A percentile compares a stretch with the other conserved stretches of the same genome.
phyloP scores from a whole-genome alignment of 169 alveolate genomes.

The Eimeria brunetti region DNA sequence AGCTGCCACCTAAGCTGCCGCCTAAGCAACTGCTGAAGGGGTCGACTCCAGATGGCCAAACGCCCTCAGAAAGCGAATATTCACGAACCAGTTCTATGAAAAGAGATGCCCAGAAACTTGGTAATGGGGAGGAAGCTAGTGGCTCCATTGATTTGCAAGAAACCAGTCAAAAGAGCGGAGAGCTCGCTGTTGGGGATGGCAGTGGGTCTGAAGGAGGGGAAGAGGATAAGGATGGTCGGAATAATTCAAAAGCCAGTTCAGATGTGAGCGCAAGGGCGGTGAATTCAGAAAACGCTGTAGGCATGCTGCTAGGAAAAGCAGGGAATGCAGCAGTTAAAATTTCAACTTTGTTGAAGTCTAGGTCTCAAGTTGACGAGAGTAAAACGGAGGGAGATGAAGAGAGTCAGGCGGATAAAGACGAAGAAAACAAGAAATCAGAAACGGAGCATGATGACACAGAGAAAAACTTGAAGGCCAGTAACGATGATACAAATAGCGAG shows the following conservation, averaged over 20 bases:
- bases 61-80: not conserved
- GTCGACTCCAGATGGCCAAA: not conserved
- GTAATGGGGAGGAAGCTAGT: not conserved
- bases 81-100: not conserved
- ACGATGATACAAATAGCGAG: not conserved
- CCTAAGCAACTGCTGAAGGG: not conserved
- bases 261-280: not conserved
- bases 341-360: not conserved
- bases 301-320: not conserved
- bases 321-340: not conserved
- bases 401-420: not conserved
- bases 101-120: not conserved
- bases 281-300: not conserved
- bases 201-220: not conserved
- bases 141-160: not conserved
- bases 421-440: not conserved
- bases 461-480: not conserved
- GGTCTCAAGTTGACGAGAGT: not conserved
- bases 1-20: not conserved
- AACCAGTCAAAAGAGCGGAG: not conserved
- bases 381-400: not conserved
- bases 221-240: not conserved
- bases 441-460: not conserved
- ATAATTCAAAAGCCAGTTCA: not conserved
- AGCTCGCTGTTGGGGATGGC: not conserved